A percentile compares a stretch with the other conserved stretches of the same genome.
phyloP scores from a whole-genome alignment of 495 filamentous ascomycete species.

The Aspergillus hancockii region DNA sequence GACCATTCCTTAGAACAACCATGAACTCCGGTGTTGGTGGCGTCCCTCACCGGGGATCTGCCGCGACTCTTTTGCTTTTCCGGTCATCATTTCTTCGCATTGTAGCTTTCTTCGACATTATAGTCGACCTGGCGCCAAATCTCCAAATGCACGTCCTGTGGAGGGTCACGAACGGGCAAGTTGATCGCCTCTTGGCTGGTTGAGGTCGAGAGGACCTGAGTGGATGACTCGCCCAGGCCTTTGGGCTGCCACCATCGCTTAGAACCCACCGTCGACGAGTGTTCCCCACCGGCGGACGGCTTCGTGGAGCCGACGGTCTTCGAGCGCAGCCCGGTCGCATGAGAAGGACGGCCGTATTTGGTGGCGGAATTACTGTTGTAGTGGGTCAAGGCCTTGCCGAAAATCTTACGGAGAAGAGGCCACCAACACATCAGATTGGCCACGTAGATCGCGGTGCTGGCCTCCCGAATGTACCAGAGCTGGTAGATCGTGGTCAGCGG shows the following conservation, averaged over 20 bases:
- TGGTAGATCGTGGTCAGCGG: constrained; percentile 51
- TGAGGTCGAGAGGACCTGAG: not conserved
- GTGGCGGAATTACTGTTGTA: constrained; percentile 22
- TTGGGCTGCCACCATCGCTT: not conserved
- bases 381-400: constrained; percentile 38
- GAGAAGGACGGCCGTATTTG: not conserved
- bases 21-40: too few relatives aligned
- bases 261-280: not conserved
- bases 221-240: not conserved
- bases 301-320: not conserved
- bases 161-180: not conserved
- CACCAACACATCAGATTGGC: constrained; percentile 64
- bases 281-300: not conserved
- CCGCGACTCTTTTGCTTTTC: too few relatives aligned
- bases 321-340: not conserved
- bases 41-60: too few relatives aligned
- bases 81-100: not conserved
- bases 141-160: not conserved
- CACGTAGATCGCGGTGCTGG: constrained; percentile 62
- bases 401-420: constrained; percentile 56
- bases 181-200: not conserved
- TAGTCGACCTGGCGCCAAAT: not conserved
- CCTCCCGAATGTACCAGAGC: constrained; percentile 68
- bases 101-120: not conserved
- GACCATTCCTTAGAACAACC: too few relatives aligned